These are phyloP conservation scores for Hypoxylon rickii DNA, from an alignment of 495 filamentous ascomycete species.

Conservation along the genomic window DNA sequence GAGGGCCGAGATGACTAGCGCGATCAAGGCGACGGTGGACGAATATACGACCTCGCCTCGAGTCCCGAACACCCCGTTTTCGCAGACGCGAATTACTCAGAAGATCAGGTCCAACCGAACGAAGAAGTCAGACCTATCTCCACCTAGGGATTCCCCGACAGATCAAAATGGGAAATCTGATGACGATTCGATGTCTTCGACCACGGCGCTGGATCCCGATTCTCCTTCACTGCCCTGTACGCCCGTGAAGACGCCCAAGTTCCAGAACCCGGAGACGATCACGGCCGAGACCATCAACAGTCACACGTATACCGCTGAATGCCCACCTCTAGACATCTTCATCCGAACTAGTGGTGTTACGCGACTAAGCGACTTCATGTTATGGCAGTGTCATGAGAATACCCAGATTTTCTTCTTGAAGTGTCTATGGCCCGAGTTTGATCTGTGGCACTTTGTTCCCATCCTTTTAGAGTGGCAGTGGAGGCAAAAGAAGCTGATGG, in stretches of 20 bases:
- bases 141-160: slow-evolving; percentile 46
- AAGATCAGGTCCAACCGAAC: slow-evolving; percentile 70
- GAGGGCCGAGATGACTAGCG: slow-evolving; percentile 92
- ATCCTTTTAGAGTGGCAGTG: slow-evolving; percentile 93
- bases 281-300: slow-evolving; percentile 74
- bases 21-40: slow-evolving; percentile 81
- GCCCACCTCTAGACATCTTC: slow-evolving; percentile 86
- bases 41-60: slow-evolving; percentile 74
- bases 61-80: slow-evolving; percentile 71
- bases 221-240: slow-evolving; percentile 48
- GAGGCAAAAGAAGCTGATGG: slow-evolving; percentile 58
- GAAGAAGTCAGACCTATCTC: slow-evolving; percentile 53
- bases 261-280: slow-evolving; percentile 78
- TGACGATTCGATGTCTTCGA: slow-evolving; percentile 62
- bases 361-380: slow-evolving; percentile 93
- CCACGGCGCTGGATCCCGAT: slow-evolving; percentile 51
- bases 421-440: slow-evolving; percentile 95
- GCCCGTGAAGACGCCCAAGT: slow-evolving; percentile 32
- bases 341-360: slow-evolving; percentile 91
- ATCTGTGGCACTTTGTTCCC: slow-evolving; percentile 91
- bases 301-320: slow-evolving; percentile 82
- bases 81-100: slow-evolving; percentile 80
- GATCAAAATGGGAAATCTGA: slow-evolving; percentile 46
- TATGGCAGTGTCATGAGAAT: slow-evolving; percentile 94
- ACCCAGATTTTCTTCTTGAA: slow-evolving; percentile 92